Conservation (phyloP, 495 filamentous ascomycete species). For the Aspergillus homomorphus region DNA sequence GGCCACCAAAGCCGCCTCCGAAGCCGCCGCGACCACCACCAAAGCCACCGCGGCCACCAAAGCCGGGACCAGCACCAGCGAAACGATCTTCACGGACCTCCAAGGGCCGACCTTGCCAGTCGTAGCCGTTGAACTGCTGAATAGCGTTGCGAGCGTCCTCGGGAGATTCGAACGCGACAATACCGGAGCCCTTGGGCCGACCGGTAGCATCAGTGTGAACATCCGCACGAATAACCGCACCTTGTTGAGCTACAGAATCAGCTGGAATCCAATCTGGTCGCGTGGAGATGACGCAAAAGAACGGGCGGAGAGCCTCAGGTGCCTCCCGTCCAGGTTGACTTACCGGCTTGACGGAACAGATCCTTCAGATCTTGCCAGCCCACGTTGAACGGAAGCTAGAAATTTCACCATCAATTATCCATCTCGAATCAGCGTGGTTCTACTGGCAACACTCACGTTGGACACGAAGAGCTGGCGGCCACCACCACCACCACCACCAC, state of each 20-base stretch:
- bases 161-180: constrained; percentile 91
- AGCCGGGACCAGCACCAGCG: constrained; percentile 60
- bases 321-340: constrained; percentile 35
- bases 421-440: constrained; percentile 5
- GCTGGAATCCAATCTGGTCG: constrained; percentile 25
- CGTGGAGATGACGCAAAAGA: constrained; percentile 12
- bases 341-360: constrained; percentile 96
- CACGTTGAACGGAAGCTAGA: constrained; percentile 92
- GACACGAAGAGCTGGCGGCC: constrained; percentile 93
- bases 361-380: constrained; percentile 99
- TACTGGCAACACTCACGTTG: constrained; percentile 74
- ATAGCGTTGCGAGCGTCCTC: constrained; percentile 96
- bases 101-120: constrained; percentile 91
- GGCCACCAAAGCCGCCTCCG: constrained; percentile 35
- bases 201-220: constrained; percentile 90
- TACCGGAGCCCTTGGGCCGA: constrained; percentile 90
- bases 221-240: constrained; percentile 90
- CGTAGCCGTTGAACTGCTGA: constrained; percentile 94
- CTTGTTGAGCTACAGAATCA: constrained; percentile 57
- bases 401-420: constrained; percentile 17
- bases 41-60: constrained; percentile 53
- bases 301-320: constrained; percentile 7
- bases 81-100: constrained; percentile 98
- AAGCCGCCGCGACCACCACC: constrained; percentile 51
- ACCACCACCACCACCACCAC: constrained; percentile 52